These are phyloP conservation scores for Mortierella alpina DNA, from an alignment of 192 early-diverging fungal genomes.

Conservation along the genomic window DNA sequence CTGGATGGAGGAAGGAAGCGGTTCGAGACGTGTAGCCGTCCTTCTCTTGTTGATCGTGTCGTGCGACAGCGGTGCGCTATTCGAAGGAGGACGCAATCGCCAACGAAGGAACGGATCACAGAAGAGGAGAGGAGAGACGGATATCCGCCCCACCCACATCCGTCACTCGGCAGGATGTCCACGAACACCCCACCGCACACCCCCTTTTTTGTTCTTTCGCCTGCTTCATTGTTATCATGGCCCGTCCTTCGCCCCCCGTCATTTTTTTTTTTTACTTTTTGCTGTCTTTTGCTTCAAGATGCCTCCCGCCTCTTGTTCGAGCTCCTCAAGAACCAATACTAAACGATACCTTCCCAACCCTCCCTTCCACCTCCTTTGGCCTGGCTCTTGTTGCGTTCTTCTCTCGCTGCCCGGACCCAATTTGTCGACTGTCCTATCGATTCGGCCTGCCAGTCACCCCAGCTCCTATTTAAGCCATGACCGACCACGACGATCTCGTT, in stretches of 20 bases:
- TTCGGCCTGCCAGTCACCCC: constrained; percentile 6
- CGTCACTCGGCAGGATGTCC: constrained; percentile 2
- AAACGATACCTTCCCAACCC: constrained; percentile 10
- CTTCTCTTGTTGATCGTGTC: too few species aligned
- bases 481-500: constrained; percentile 90
- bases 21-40: too few species aligned
- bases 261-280: background rate
- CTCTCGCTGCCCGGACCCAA: too few species aligned
- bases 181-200: background rate
- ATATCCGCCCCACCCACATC: too few species aligned
- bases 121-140: too few species aligned
- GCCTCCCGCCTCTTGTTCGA: background rate
- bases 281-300: constrained; percentile 2
- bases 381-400: background rate
- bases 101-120: too few species aligned
- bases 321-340: constrained; percentile 14
- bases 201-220: background rate
- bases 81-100: too few species aligned
- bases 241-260: constrained; percentile 2
- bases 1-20: too few species aligned
- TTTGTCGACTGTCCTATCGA: constrained; percentile 8
- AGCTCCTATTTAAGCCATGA: constrained; percentile 30
- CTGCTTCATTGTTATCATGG: background rate
- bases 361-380: background rate
- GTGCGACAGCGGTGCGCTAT: too few species aligned